Percentiles rank a stretch among this genome's conserved stretches.
Conservation (phyloP, 768 basidiomycete species). For the Naganishia onofrii region DNA sequence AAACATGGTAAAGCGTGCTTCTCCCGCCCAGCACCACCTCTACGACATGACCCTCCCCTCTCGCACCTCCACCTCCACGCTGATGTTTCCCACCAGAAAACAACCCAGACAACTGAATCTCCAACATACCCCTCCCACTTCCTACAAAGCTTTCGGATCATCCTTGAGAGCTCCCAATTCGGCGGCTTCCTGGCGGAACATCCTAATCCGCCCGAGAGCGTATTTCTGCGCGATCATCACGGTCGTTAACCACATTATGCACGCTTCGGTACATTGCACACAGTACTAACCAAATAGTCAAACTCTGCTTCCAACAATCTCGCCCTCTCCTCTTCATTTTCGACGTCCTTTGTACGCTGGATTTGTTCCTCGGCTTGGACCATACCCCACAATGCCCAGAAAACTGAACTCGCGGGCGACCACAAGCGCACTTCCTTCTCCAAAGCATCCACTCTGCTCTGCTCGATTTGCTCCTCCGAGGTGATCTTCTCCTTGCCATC, state of each 20-base stretch:
- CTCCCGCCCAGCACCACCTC: slow-evolving; percentile 86
- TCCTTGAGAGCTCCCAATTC: slow-evolving; percentile 41
- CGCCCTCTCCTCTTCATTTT: slow-evolving; percentile 49
- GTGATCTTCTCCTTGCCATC: slow-evolving; percentile 52
- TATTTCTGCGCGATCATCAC: slow-evolving; percentile 56
- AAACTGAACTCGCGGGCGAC: slow-evolving; percentile 84
- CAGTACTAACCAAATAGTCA: slow-evolving; percentile 65
- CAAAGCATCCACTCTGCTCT: slow-evolving; percentile 56
- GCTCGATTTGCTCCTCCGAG: slow-evolving; percentile 19
- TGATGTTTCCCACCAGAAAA: slow-evolving; percentile 26
- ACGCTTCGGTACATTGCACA: not conserved
- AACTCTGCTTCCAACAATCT: slow-evolving; percentile 55
- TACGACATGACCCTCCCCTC: slow-evolving; percentile 75
- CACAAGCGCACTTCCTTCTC: slow-evolving; percentile 79
- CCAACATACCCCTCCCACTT: slow-evolving; percentile 54
- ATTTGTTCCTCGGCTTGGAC: slow-evolving; percentile 65
- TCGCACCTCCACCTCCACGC: slow-evolving; percentile 38
- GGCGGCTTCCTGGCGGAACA: slow-evolving; percentile 54
- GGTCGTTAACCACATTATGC: not conserved
- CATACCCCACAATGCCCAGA: slow-evolving; percentile 94
- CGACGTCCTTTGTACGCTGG: slow-evolving; percentile 9
- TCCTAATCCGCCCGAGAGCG: slow-evolving; percentile 56
- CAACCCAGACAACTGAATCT: slow-evolving; percentile 44
- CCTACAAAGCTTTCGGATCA: slow-evolving; percentile 38
- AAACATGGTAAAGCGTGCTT: slow-evolving; percentile 93